These are phyloP conservation scores for Apiotrichum gracile DNA, from an alignment of 1,284 basidiomycete species.

Conservation along the genomic window DNA sequence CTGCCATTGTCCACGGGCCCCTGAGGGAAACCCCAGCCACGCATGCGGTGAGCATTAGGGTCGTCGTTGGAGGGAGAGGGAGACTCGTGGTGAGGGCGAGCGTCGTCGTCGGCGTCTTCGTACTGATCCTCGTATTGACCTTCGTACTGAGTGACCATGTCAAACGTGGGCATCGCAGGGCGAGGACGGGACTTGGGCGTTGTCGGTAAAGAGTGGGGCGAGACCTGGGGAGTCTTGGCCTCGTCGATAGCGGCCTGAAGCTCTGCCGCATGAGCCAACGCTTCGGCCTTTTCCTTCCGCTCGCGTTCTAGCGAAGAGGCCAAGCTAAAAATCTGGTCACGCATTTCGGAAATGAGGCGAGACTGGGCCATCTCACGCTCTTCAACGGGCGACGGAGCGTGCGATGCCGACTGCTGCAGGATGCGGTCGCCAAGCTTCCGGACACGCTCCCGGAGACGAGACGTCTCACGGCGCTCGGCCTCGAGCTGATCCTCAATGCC, in stretches of 20 bases:
- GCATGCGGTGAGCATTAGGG: conserved; percentile 27
- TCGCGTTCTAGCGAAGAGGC: conserved; percentile 33
- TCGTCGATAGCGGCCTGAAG: conserved; percentile 17
- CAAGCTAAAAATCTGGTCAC: conserved; percentile 37
- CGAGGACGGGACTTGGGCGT: conserved; percentile 16
- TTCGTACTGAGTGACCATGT: background rate
- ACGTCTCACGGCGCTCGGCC: conserved; percentile 30
- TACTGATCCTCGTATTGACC: background rate
- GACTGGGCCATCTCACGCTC: conserved; percentile 18
- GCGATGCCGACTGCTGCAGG: conserved; percentile 23
- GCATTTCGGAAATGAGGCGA: conserved; percentile 32
- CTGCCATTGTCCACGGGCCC: conserved; percentile 10
- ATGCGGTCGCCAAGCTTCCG: conserved; percentile 36
- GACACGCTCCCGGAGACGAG: conserved; percentile 31
- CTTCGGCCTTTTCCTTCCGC: conserved; percentile 26
- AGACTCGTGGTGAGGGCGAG: background rate
- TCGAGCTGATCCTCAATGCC: conserved; percentile 34
- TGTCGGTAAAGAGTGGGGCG: conserved; percentile 9
- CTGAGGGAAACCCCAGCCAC: conserved; percentile 37
- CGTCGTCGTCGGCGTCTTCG: background rate
- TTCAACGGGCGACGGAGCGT: conserved; percentile 1
- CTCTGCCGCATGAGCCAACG: conserved; percentile 14
- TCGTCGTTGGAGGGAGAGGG: conserved; percentile 25
- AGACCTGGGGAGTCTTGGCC: conserved; percentile 10
- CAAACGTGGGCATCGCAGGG: background rate